Evolutionary conservation across 305 asterid genomes (phyloP), one percentile per base, ranked within the genome.

Genomic region (Caryopteris hybrid): DNA sequence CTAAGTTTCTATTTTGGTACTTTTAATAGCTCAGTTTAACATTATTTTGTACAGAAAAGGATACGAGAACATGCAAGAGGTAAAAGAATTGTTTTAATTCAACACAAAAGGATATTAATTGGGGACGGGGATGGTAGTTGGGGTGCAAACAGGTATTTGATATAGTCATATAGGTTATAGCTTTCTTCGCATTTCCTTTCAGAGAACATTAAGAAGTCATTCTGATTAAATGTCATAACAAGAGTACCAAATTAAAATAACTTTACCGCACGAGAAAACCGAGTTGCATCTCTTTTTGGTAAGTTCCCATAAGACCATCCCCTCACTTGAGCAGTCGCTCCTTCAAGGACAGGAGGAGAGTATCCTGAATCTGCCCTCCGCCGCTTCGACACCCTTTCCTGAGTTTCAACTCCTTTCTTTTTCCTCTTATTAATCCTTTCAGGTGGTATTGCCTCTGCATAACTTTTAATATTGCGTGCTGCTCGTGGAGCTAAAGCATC

Each of bases 401-500:
- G 96, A 36, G 88, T 27, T 71, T 95, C 98, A 71, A 76, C 75
- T 51, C 87, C 99, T 65, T 84, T 90, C 83, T 88, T 92, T 79
- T 83, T 92, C 83, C 99, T 87, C 77, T 88, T 95, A 74, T 76
- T 88, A 76, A 73, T 58, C 77, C 77, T 85, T 74, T 84, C 96
- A n/a, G 79, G 79, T 42, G 96, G 96, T 51, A 82, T 36, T 62
- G 84, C 84, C 87, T 95, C 99, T 13, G 97, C 96, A 62, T 95
- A 95, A 79, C 97, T 92, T 81, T 80, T 92, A 48, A 72, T 86
- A 83, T 88, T 92, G 38, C 99, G 83, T 53, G 99, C 99, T 76
- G 99, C 95, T 76, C 99, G 96, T 62, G 99, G 99, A 84, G 88
- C 99, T 68, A 92, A 79, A 79, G 91, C 85, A 71, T 92, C 97